phyloP scores from a whole-genome alignment of 169 alveolate species.

The Pseudocohnilembus persalinus region DNA sequence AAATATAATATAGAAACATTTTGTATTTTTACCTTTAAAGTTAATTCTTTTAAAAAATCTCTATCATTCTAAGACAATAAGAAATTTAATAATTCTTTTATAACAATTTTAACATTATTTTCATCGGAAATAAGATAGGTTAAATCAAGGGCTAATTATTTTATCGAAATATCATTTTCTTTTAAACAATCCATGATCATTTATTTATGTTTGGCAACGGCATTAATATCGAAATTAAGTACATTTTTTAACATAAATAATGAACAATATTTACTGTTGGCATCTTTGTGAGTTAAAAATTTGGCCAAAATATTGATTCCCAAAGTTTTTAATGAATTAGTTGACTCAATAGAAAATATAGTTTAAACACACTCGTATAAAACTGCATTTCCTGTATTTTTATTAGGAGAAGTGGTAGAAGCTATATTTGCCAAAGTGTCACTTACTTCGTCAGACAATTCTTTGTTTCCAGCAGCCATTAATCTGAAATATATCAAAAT shows the following conservation, averaged over 20 bases:
- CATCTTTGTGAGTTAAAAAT: constrained; percentile 93
- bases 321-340: constrained; percentile 86
- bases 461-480: constrained; percentile 45
- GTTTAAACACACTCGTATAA: constrained; percentile 97
- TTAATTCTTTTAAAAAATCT: constrained; percentile 40
- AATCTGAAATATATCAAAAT: constrained; percentile 69
- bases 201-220: constrained; percentile 89
- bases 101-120: constrained; percentile 89
- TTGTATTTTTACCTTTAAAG: constrained; percentile 14
- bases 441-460: constrained; percentile 59
- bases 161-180: constrained; percentile 96
- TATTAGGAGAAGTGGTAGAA: constrained; percentile 93
- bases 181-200: constrained; percentile 90
- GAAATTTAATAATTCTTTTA: constrained; percentile 91
- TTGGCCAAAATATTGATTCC: constrained; percentile 95
- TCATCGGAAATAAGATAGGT: constrained; percentile 92
- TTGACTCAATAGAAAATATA: constrained; percentile 90
- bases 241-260: constrained; percentile 90
- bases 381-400: constrained; percentile 97
- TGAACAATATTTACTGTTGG: constrained; percentile 90
- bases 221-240: constrained; percentile 87
- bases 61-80: constrained; percentile 66
- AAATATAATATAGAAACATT: neutral
- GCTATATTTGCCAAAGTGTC: constrained; percentile 93
- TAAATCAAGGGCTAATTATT: constrained; percentile 96